Evolutionary conservation across 2,329 filamentous ascomycete genomes (phyloP).

Genomic region (Bipolaris cookei): DNA sequence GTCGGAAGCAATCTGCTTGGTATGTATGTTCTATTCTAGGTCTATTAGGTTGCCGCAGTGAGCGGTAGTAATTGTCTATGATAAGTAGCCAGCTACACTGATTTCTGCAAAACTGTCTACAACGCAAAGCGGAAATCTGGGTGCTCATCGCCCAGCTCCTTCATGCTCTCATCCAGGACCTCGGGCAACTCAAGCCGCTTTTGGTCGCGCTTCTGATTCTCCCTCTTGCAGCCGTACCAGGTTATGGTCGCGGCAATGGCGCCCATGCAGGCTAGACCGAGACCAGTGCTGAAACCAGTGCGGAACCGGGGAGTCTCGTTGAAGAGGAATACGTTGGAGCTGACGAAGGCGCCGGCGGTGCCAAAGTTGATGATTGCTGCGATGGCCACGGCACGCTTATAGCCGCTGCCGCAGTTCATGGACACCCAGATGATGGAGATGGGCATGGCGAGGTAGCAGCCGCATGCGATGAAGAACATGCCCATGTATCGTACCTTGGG

Average conservation of each 20-base stretch:
- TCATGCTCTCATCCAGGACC: constrained; percentile 1
- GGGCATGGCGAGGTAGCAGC: constrained; percentile 63
- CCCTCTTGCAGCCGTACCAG: constrained; percentile 57
- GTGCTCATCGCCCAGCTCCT: constrained; percentile 52
- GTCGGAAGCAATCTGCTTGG: too few relatives aligned
- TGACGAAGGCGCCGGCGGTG: constrained; percentile 63
- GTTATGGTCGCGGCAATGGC: constrained; percentile 42
- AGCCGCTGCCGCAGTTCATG: constrained; percentile 54
- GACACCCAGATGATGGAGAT: constrained; percentile 64
- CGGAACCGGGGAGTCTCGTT: constrained; percentile 33
- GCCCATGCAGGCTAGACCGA: constrained; percentile 38
- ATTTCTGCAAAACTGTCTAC: constrained; percentile 2
- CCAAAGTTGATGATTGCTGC: constrained; percentile 51
- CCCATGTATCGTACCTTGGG: constrained; percentile 58
- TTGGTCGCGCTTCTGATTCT: constrained; percentile 54
- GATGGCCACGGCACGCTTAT: constrained; percentile 33
- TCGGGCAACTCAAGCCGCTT: constrained; percentile 51
- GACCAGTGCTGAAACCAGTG: constrained; percentile 39
- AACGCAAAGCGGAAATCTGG: constrained; percentile 58
- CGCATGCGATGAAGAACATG: constrained; percentile 61
- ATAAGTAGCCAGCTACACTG: neutral
- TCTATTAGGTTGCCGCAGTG: neutral
- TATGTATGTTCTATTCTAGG: too few relatives aligned
- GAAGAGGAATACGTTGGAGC: constrained; percentile 48
- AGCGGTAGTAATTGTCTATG: neutral